Evolutionary conservation across 768 basidiomycete genomes (phyloP).

Genomic region (Russula sp.): DNA sequence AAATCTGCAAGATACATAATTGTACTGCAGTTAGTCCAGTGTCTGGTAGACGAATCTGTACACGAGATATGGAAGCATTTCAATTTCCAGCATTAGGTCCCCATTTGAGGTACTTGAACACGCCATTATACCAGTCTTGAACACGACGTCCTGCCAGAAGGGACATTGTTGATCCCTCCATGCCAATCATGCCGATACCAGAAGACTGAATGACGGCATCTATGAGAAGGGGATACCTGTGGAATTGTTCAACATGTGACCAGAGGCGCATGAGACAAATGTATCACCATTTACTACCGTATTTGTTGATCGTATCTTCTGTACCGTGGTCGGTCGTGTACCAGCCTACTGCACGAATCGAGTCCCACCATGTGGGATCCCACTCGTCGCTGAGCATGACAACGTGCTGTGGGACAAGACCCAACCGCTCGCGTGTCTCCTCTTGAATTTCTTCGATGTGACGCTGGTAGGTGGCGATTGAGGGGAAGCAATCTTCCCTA

Average conservation of each 20-base stretch:
- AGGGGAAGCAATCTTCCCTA: slow-evolving; percentile 34
- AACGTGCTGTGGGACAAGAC: slow-evolving; percentile 30
- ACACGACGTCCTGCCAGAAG: slow-evolving; percentile 58
- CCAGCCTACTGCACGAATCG: slow-evolving; percentile 33
- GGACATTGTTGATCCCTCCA: slow-evolving; percentile 65
- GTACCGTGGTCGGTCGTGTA: slow-evolving; percentile 29
- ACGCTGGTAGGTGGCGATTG: slow-evolving; percentile 27
- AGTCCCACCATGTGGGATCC: slow-evolving; percentile 35
- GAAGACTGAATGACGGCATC: slow-evolving; percentile 66
- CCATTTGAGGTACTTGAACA: slow-evolving; percentile 48
- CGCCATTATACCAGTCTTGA: slow-evolving; percentile 56
- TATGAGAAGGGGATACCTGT: slow-evolving; percentile 65
- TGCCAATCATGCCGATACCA: slow-evolving; percentile 65
- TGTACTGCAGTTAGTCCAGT: no score
- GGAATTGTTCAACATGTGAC: not conserved
- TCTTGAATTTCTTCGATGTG: slow-evolving; percentile 31
- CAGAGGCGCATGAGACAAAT: not conserved
- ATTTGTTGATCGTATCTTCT: slow-evolving; percentile 28
- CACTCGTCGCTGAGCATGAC: slow-evolving; percentile 39
- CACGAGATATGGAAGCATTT: not conserved
- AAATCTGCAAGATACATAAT: not conserved
- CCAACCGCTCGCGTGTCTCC: slow-evolving; percentile 29
- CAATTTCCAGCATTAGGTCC: slow-evolving; percentile 40
- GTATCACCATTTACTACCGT: slow-evolving; percentile 31
- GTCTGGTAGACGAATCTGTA: not conserved